These are phyloP conservation scores for Cryptococcus sp. DNA, from an alignment of 1,284 basidiomycete species.

Conservation along the genomic window DNA sequence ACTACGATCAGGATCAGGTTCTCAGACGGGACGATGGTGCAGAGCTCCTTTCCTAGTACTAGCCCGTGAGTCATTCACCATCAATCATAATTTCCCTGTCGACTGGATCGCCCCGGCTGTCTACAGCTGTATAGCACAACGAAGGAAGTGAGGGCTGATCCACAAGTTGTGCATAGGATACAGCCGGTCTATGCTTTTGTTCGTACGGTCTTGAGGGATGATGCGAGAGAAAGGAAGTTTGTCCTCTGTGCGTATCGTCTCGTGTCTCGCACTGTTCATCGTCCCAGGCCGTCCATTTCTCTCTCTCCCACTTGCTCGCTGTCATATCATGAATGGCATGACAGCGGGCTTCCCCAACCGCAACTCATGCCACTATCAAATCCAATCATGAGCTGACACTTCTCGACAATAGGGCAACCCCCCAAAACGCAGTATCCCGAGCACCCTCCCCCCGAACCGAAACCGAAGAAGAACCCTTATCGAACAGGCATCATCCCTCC, in stretches of 20 bases:
- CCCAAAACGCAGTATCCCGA: constrained; percentile 49
- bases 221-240: constrained; percentile 37
- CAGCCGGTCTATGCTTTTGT: constrained; percentile 53
- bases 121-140: constrained; percentile 1
- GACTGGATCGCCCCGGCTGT: not conserved
- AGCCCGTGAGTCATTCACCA: constrained; percentile 40
- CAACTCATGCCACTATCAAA: no score
- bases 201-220: constrained; percentile 34
- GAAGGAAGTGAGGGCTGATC: no score
- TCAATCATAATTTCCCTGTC: no score
- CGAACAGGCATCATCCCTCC: constrained; percentile 37
- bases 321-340: not conserved
- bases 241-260: constrained; percentile 41
- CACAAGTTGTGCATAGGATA: constrained; percentile 42
- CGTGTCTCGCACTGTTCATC: not conserved
- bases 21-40: constrained; percentile 51
- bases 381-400: not conserved
- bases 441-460: constrained; percentile 18
- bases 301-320: not conserved
- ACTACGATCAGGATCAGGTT: constrained; percentile 52
- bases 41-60: constrained; percentile 46
- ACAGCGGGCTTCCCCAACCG: no score
- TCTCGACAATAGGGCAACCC: constrained; percentile 42
- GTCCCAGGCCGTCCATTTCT: not conserved
- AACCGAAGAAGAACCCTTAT: constrained; percentile 12